Percentiles rank a stretch among this genome's conserved stretches.
Evolutionary conservation across 805 yeast species (phyloP).

Genomic region (Candida wancherniae): DNA sequence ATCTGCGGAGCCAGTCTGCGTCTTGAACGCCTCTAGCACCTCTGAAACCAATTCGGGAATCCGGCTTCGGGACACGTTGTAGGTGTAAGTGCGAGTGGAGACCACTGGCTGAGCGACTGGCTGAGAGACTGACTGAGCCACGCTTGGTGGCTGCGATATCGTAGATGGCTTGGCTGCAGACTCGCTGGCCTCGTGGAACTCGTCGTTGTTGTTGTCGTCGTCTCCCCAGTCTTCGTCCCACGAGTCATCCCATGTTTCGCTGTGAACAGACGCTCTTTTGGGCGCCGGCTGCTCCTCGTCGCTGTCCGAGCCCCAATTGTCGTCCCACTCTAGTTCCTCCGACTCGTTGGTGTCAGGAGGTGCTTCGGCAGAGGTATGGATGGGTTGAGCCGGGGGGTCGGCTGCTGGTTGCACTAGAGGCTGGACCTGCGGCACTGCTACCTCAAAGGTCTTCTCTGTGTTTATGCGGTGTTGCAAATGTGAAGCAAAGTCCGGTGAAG

Average conservation of each 20-base stretch:
- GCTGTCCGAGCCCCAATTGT: slow-evolving; percentile 16
- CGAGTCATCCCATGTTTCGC: slow-evolving; percentile 13
- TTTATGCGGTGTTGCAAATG: slow-evolving; percentile 8
- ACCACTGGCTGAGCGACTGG: background rate
- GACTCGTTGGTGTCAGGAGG: slow-evolving; percentile 1
- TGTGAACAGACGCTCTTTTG: slow-evolving; percentile 4
- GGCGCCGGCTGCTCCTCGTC: slow-evolving; percentile 7
- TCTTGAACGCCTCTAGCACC: slow-evolving; percentile 20
- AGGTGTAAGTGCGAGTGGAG: too few relatives aligned
- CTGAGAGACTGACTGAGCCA: slow-evolving; percentile 1
- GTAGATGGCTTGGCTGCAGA: slow-evolving; percentile 1
- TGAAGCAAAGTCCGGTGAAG: slow-evolving; percentile 4
- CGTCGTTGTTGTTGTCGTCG: slow-evolving; percentile 4
- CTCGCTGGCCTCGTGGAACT: background rate
- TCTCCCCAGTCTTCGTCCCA: slow-evolving; percentile 17
- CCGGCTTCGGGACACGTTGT: too few relatives aligned
- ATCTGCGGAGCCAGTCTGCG: slow-evolving; percentile 19
- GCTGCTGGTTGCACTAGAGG: background rate
- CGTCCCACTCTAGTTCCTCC: slow-evolving; percentile 14
- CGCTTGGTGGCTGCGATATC: too few relatives aligned
- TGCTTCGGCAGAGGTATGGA: background rate
- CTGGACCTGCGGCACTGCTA: slow-evolving; percentile 4
- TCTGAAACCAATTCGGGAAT: slow-evolving; percentile 20
- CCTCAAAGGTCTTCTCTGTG: slow-evolving; percentile 15
- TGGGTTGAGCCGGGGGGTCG: background rate